Evolutionary conservation across 2,329 filamentous ascomycete species (phyloP), one percentile per base, ranked within the genome.

Genomic region (Remersonia thermophila): DNA sequence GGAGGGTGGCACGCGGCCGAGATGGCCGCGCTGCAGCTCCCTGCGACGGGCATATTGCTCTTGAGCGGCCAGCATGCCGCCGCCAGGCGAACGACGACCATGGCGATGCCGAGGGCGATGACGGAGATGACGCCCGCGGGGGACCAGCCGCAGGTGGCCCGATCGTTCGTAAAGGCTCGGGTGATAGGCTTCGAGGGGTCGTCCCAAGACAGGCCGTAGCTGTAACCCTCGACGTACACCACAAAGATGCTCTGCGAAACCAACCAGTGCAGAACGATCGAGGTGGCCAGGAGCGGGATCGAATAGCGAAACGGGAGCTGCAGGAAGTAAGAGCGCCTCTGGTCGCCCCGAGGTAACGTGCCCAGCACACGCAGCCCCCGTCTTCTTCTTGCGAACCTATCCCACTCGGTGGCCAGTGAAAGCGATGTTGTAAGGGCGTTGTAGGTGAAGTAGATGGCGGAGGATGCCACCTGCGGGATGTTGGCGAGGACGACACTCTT

Each of bases 191-290:
- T n/a, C n/a, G n/a, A n/a, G n/a, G n/a, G n/a, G n/a, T n/a, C n/a
- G n/a, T n/a, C n/a, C 25, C 23, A n/a, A 3, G 5, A 9, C 4
- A 7, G 12, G 7, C 12, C 26, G 13, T 17, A 13, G 6, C 23
- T 14, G 23, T 36, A 36, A 14, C 32, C 16, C 11, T 37, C 30
- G 26, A 37, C 16, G 25, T 59, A 37, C 6, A 37, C 59, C 0
- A 67, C 42, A 47, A 66, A 69, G 1, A 67, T 40, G 30, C 57
- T 59, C 39, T 66, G 62, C 0, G 65, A 70, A 3, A 66, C 52
- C 4, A 69, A 51, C 65, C 65, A 71, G 43, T 70, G 65, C 36
- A 69, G 48, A 1, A 63, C 3, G 1, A 49, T 55, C 1, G 54
- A 58, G 2, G 46, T 41, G 0, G 47, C 39, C 2, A 60, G 49